These are phyloP conservation scores for Fusarium graminum DNA, from an alignment of 2,329 filamentous ascomycete genomes.

Conservation along the genomic window DNA sequence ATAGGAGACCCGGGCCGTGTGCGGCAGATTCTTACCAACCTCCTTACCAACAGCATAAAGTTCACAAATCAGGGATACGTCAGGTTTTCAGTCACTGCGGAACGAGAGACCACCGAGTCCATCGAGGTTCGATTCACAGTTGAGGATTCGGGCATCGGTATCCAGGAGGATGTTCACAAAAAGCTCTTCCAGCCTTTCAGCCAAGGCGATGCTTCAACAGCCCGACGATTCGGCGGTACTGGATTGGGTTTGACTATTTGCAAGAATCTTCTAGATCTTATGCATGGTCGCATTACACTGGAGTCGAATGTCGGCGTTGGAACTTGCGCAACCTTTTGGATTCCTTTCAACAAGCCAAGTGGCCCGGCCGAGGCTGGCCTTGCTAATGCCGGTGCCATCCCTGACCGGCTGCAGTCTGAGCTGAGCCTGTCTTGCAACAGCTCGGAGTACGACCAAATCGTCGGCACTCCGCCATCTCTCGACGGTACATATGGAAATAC, in stretches of 20 bases:
- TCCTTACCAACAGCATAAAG: constrained; percentile 82
- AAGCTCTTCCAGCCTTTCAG: constrained; percentile 84
- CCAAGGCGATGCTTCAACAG: constrained; percentile 84
- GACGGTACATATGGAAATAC: constrained; percentile 45
- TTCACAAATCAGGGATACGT: constrained; percentile 79
- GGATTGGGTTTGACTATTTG: constrained; percentile 83
- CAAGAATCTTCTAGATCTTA: constrained; percentile 83
- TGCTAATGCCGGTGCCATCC: constrained; percentile 73
- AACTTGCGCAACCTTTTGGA: constrained; percentile 81
- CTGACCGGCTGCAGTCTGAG: constrained; percentile 75
- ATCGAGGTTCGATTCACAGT: constrained; percentile 79
- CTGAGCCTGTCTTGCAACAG: constrained; percentile 75
- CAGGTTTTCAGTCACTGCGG: constrained; percentile 73
- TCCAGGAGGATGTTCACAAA: constrained; percentile 80
- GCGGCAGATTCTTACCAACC: constrained; percentile 85
- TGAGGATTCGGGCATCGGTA: constrained; percentile 84
- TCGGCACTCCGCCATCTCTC: constrained; percentile 56
- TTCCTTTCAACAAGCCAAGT: constrained; percentile 80
- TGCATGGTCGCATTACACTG: constrained; percentile 80
- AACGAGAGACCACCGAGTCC: constrained; percentile 72
- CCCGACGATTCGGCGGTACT: constrained; percentile 82
- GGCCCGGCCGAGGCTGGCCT: constrained; percentile 62
- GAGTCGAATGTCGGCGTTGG: constrained; percentile 76
- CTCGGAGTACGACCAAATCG: constrained; percentile 69
- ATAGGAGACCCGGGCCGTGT: constrained; percentile 88